These are phyloP conservation scores for Sugiyamaella castrensis DNA, from an alignment of 1,139 yeast genomes.

Conservation along the genomic window DNA sequence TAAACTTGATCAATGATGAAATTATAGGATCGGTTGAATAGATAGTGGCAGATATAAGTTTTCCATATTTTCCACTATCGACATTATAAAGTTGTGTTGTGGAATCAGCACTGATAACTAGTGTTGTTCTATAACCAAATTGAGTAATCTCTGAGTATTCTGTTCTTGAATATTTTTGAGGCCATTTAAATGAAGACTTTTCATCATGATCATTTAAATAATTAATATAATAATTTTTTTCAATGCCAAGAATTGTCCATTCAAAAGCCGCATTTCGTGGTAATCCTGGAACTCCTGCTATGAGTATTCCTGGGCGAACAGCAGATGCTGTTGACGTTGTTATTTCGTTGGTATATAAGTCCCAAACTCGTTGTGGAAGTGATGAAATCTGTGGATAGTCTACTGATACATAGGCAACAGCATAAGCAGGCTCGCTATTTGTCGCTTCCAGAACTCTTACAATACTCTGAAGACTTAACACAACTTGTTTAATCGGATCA, in stretches of 20 bases:
- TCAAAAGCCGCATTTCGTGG: conserved; percentile 74
- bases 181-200: conserved; percentile 6
- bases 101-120: neutral
- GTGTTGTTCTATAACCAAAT: conserved; percentile 5
- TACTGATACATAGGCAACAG: conserved; percentile 15
- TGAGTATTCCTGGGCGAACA: conserved; percentile 25
- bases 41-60: conserved; percentile 5
- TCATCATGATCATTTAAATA: conserved; percentile 21
- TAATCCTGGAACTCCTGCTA: conserved; percentile 58
- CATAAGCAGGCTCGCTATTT: conserved; percentile 34
- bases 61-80: conserved; percentile 2
- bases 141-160: neutral
- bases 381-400: neutral
- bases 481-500: conserved; percentile 37
- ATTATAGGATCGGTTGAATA: neutral
- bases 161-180: conserved; percentile 6
- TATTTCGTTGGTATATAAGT: neutral
- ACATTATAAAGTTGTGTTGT: neutral
- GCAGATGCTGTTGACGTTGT: neutral
- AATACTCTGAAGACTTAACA: conserved; percentile 71
- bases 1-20: neutral
- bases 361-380: conserved; percentile 4
- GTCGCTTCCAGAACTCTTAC: conserved; percentile 59
- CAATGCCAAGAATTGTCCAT: conserved; percentile 52
- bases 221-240: conserved; percentile 22